Conservation (phyloP, 1,284 basidiomycete species). For the Naganishia sp. region DNA sequence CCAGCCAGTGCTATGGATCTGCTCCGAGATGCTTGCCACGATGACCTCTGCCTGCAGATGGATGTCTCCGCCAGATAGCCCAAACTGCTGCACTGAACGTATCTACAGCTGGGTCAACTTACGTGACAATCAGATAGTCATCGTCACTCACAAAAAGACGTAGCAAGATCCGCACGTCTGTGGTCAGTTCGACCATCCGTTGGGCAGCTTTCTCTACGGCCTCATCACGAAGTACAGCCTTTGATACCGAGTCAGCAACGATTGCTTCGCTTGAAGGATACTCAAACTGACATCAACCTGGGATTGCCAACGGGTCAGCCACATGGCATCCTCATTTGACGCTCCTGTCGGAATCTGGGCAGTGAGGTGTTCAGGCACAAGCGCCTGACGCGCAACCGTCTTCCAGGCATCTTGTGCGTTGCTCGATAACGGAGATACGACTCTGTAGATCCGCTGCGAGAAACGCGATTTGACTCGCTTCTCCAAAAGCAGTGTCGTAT, state of each 20-base stretch:
- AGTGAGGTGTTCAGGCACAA: constrained; percentile 46
- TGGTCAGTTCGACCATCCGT: constrained; percentile 67
- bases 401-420: constrained; percentile 57
- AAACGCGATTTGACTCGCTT: constrained; percentile 95
- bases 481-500: constrained; percentile 84
- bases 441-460: constrained; percentile 81
- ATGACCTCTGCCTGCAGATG: constrained; percentile 31
- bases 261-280: neutral
- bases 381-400: constrained; percentile 55
- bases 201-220: constrained; percentile 41
- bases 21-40: constrained; percentile 28
- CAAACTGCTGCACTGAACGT: constrained; percentile 30
- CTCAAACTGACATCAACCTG: constrained; percentile 59
- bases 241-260: constrained; percentile 28
- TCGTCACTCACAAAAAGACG: constrained; percentile 64
- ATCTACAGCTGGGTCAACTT: constrained; percentile 26
- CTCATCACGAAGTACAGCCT: constrained; percentile 47
- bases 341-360: constrained; percentile 35
- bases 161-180: constrained; percentile 66
- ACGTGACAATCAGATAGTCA: constrained; percentile 3
- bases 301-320: constrained; percentile 60
- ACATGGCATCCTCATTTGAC: constrained; percentile 57
- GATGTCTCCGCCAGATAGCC: neutral
- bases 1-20: constrained; percentile 37
- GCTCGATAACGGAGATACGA: constrained; percentile 61